Evolutionary conservation across 1,284 basidiomycete species (phyloP).

Genomic region (Amylostereum chailletii): DNA sequence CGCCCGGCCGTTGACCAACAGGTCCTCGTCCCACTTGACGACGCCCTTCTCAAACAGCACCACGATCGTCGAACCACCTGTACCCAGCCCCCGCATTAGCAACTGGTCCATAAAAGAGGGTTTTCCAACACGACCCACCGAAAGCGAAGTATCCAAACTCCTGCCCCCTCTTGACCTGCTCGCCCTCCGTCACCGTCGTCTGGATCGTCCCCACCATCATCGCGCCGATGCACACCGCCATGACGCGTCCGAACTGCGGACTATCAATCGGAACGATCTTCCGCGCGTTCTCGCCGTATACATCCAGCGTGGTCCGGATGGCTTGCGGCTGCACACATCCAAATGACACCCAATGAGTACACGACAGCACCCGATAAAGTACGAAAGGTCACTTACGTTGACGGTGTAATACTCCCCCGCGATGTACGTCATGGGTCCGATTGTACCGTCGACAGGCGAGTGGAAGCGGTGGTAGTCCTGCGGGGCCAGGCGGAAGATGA

Average conservation of each 20-base stretch:
- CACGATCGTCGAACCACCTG: constrained; percentile 87
- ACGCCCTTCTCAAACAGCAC: constrained; percentile 76
- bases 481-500: constrained; percentile 89
- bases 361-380: constrained; percentile 13
- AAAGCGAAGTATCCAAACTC: constrained; percentile 94
- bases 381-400: constrained; percentile 45
- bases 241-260: constrained; percentile 79
- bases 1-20: constrained; percentile 77
- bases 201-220: constrained; percentile 94
- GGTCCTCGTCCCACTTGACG: constrained; percentile 86
- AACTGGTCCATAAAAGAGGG: constrained; percentile 2
- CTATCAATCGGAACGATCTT: constrained; percentile 88
- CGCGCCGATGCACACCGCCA: constrained; percentile 84
- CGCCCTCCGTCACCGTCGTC: constrained; percentile 79
- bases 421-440: constrained; percentile 77
- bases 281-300: constrained; percentile 90
- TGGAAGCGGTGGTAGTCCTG: constrained; percentile 98
- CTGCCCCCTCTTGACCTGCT: constrained; percentile 72
- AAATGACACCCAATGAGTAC: background rate
- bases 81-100: background rate
- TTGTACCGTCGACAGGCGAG: constrained; percentile 78
- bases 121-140: constrained; percentile 39
- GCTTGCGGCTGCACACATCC: constrained; percentile 58
- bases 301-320: constrained; percentile 75
- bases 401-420: constrained; percentile 90